Evolutionary conservation across 2,329 filamentous ascomycete genomes (phyloP).

Genomic region (Hymenotorrendiella dingleyae): DNA sequence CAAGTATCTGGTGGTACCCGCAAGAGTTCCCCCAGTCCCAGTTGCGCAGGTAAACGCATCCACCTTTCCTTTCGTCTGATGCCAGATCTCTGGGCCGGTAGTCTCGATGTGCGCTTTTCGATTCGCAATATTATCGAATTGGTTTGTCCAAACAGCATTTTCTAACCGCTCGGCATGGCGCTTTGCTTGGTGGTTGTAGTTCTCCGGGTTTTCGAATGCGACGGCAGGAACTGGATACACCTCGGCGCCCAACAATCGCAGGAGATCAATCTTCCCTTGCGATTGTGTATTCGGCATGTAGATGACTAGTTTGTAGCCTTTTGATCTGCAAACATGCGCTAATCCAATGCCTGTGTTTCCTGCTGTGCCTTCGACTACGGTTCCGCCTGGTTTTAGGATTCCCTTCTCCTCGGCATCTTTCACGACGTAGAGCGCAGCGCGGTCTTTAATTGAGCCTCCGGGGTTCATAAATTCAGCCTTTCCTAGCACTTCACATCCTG

Average conservation of each 20-base stretch:
- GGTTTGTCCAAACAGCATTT: conserved; percentile 96
- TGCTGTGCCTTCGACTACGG: conserved; percentile 93
- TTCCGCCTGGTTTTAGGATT: conserved; percentile 76
- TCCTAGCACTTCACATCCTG: conserved; percentile 87
- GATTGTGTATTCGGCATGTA: conserved; percentile 99
- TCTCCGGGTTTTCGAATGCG: conserved; percentile 87
- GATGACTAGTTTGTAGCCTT: conserved; percentile 92
- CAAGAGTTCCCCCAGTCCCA: conserved; percentile 86
- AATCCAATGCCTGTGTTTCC: conserved; percentile 98
- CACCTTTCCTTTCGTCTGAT: conserved; percentile 76
- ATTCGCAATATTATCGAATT: conserved; percentile 97
- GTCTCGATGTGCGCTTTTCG: conserved; percentile 92
- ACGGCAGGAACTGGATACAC: conserved; percentile 95
- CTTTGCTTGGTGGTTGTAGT: conserved; percentile 95
- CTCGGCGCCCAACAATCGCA: conserved; percentile 86
- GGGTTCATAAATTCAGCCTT: conserved; percentile 99
- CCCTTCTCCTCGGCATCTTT: conserved; percentile 88
- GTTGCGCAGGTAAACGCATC: conserved; percentile 96
- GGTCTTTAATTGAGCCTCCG: conserved; percentile 92
- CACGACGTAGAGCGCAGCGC: conserved; percentile 89
- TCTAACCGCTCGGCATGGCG: conserved; percentile 81
- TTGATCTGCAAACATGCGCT: conserved; percentile 88
- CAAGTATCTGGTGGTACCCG: conserved; percentile 80
- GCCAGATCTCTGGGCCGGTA: conserved; percentile 95
- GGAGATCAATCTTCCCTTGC: conserved; percentile 92